These are phyloP conservation scores for Eleusine indica DNA, from an alignment of 176 grass and related monocot species.

Conservation along the genomic window DNA sequence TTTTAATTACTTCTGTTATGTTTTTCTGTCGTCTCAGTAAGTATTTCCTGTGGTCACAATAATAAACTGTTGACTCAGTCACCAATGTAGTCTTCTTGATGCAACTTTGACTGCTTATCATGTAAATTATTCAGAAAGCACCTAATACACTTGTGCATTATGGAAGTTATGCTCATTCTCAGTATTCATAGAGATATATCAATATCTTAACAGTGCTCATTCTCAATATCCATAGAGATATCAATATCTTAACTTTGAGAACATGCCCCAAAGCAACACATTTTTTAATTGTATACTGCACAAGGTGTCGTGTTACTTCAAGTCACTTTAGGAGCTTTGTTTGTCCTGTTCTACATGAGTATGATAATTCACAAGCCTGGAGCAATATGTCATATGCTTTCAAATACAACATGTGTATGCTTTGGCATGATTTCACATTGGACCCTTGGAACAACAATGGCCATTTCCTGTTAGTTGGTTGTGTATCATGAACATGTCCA, in stretches of 20 bases:
- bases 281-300: not conserved
- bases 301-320: not conserved
- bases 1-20: not conserved
- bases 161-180: not conserved
- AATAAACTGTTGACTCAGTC: no score
- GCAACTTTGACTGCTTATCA: no score
- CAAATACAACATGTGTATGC: not conserved
- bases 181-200: no score
- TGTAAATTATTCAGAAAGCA: not conserved
- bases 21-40: no score
- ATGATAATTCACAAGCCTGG: constrained; percentile 17
- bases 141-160: not conserved
- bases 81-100: no score
- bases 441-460: not conserved
- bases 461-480: constrained; percentile 8
- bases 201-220: no score
- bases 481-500: not conserved
- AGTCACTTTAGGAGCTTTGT: not conserved
- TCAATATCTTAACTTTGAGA: not conserved
- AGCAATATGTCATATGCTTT: not conserved
- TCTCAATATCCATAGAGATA: not conserved
- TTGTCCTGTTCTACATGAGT: constrained; percentile 3
- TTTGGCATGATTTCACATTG: not conserved
- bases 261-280: not conserved
- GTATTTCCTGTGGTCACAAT: no score